Evolutionary conservation across 2,329 filamentous ascomycete species (phyloP), one percentile per base, ranked within the genome.

Genomic region (Fusarium brevicatenulatum): DNA sequence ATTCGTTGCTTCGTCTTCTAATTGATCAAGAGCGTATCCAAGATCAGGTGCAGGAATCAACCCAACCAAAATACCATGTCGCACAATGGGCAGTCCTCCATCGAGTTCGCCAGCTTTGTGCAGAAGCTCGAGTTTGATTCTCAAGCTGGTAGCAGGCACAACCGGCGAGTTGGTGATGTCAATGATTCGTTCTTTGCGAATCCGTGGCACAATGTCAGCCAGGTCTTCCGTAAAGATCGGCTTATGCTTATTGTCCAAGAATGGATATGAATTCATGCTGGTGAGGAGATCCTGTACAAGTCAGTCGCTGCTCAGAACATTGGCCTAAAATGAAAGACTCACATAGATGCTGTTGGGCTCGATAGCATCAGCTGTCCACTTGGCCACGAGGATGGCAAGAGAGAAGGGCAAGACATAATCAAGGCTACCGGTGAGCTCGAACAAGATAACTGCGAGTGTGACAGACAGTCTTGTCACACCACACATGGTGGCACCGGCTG

Each of bases 381-480:
- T 99, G n/a, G 95, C 91, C 34, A 97, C 95, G 8, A 98, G 86
- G 39, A 99, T 94, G 1, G 94, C 92, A 13, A 99, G 85, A 1
- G 95, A 98, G 81, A 98, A 98, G 0, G 96, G 96, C 16, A 99
- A 85, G 7, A 99, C 96, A 77, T 98, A 97, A 80, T 98, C 94
- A 54, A 98, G 86, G 80, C 94, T 97, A 62, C 96, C 96, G 0
- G 96, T 99, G 40, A 99, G 86, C 81, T 99, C 96, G 76, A 99
- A 98, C 2, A 98, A 85, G 68, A 99, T 98, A 78, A 98, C 95
- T 0, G 95, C 95, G 13, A 99, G 86, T 1, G 96, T 98, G 28
- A 99, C 94, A 0, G 95, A 97, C 4, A 99, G 84, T 55, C 96
- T 90, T 4, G 96, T 99, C 5, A 98, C 96, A 55, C 96, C 96